Evolutionary conservation across 2,329 filamentous ascomycete species (phyloP), one percentile per base, ranked within the genome.

Genomic region (Nakataea oryzae): DNA sequence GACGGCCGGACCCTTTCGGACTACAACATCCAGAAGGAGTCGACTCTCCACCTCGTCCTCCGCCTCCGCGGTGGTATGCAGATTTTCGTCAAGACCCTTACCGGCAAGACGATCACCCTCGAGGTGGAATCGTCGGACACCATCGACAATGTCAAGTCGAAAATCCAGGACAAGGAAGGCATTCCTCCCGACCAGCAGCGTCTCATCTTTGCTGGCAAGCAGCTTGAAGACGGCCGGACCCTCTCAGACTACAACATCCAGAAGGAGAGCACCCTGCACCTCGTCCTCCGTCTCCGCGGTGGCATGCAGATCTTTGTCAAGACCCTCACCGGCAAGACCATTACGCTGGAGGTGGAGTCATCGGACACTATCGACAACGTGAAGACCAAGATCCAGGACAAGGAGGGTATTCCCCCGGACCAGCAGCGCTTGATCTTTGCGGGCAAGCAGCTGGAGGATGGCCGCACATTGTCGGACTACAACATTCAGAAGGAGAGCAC

Each of bases 131-230:
- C 88, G 0, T 90, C 86, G 0, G 92, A 96, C 70, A 96, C 92
- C 54, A 96, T 96, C 76, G 92, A 96, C 81, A 96, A 96, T 65
- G 93, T 97, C 54, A 97, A 97, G 86, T 86, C 84, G 60, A 97
- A 97, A 85, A 97, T 97, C 56, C 93, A 97, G 77, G 93, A 97
- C 72, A 97, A 97, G 85, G 93, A 97, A 77, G 93, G 93, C 29
- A 97, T 97, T 62, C 93, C 93, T 58, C 93, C 93, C 13, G 93
- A 97, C 73, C 93, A 97, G 78, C 93, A 97, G 81, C 93, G 93
- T 69, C 77, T 97, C 68, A 97, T 97, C 75, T 97, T 97, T 69
- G 93, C 93, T 57, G 93, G 93, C 63, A 97, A 97, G 84, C 93
- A 97, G 75, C 86, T 97, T 4, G 93, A 97, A 76, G 93, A 97